phyloP scores from a whole-genome alignment of 306 rosid genomes.

The Malus domestica region DNA sequence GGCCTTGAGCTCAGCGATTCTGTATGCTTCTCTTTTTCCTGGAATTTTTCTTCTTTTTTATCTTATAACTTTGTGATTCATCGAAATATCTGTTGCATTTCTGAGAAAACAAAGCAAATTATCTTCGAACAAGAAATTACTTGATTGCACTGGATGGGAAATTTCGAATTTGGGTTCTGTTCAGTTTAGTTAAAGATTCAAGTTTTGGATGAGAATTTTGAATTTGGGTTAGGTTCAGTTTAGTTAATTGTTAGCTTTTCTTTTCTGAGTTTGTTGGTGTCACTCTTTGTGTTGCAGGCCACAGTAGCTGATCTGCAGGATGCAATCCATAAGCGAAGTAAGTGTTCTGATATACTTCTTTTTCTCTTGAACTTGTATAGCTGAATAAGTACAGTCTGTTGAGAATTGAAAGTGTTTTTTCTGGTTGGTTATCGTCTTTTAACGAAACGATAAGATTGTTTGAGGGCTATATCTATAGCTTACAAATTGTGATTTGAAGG shows the following conservation, averaged over 20 bases:
- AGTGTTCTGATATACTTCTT: constrained; percentile 24
- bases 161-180: not conserved
- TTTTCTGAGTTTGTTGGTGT: constrained; percentile 14
- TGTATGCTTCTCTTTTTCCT: constrained; percentile 35
- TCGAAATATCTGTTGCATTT: not conserved
- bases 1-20: constrained; percentile 71
- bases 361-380: not conserved
- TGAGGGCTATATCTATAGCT: not conserved
- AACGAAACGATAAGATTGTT: not conserved
- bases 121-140: not conserved
- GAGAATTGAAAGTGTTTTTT: not conserved
- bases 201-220: not conserved
- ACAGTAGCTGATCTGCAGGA: constrained; percentile 91
- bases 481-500: not conserved
- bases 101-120: not conserved
- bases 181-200: constrained; percentile 4
- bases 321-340: constrained; percentile 75
- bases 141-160: not conserved
- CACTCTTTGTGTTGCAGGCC: constrained; percentile 46
- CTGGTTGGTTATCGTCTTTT: not conserved
- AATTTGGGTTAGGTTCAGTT: not conserved
- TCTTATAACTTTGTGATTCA: not conserved
- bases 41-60: not conserved
- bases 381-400: not conserved
- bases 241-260: constrained; percentile 1